Evolutionary conservation across 192 early-diverging fungal genomes (phyloP), one percentile per base, ranked within the genome.

Genomic region (Umbelopsis vinacea): DNA sequence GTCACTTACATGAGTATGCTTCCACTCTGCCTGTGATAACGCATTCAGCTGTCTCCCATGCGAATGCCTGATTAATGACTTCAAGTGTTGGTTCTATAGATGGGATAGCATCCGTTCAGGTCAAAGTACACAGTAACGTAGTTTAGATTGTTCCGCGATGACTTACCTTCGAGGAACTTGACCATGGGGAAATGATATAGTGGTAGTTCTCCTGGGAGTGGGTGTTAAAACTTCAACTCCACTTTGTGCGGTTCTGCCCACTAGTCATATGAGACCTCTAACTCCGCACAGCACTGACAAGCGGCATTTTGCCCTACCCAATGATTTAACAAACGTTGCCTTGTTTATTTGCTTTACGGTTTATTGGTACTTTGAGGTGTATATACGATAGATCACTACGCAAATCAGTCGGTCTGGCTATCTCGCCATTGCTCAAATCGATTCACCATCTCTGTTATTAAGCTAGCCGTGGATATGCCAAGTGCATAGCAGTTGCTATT

Each of bases 1-100:
- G 48, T 50, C 9, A 50, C 48, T 89, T 93, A 94, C 95, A 97
- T 45, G 95, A 94, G 77, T 99, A 99, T 24, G 94, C 90, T 82
- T 99, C 97, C 26, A 97, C 78, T 71, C 95, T 82, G 38, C 94
- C 95, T 69, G 90, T 84, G 23, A 97, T 85, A 79, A 84, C 85
- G 77, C 88, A 90, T 80, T 99, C 96, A 47, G 92, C 86, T 33
- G 92, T 93, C 52, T 95, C 90, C 81, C 91, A 97, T 43, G 88
- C 86, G 24, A 99, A 88, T 10, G 84, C 90, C 70, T 88, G 88
- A 82, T 97, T 99, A 55, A 99, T 85, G 55, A 87, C 82, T 69
- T 95, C 94, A 68, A 99, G 87, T 15, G 89, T 83, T 38, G 90
- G 85, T 69, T 88, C 87, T 66, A 37, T 37, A 63, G 14, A 63